phyloP scores from a whole-genome alignment of 345 rosid genomes.

The Salix arbutifolia region DNA sequence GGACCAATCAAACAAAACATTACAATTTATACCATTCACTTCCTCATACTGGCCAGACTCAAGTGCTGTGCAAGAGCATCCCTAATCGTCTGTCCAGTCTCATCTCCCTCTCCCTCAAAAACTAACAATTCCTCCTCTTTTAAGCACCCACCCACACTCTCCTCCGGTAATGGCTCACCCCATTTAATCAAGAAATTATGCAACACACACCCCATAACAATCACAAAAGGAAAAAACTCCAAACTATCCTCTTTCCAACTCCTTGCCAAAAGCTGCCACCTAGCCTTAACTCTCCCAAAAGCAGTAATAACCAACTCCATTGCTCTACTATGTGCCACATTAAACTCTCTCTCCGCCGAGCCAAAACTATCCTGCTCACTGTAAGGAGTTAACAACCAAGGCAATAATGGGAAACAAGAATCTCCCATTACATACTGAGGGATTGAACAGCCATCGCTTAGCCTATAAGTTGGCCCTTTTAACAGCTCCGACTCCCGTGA shows the following conservation, averaged over 20 bases:
- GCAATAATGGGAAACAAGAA: conserved; percentile 59
- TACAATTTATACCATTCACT: conserved; percentile 13
- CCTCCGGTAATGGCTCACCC: conserved; percentile 40
- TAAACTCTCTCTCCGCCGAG: conserved; percentile 44
- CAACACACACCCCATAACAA: conserved; percentile 59
- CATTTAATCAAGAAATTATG: conserved; percentile 63
- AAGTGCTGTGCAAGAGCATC: conserved; percentile 60
- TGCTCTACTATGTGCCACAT: conserved; percentile 40
- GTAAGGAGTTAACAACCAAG: conserved; percentile 78
- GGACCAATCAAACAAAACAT: not conserved
- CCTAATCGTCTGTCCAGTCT: conserved; percentile 40
- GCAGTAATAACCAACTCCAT: conserved; percentile 42
- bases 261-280: conserved; percentile 62
- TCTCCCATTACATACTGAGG: conserved; percentile 63
- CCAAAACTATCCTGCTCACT: conserved; percentile 46
- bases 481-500: conserved; percentile 44
- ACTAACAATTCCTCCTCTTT: conserved; percentile 31
- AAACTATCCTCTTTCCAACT: conserved; percentile 58
- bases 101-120: conserved; percentile 44
- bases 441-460: conserved; percentile 41
- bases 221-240: conserved; percentile 58
- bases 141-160: conserved; percentile 13
- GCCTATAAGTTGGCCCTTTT: conserved; percentile 39
- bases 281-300: conserved; percentile 43
- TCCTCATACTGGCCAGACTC: conserved; percentile 38